Conservation (phyloP, 2,329 filamentous ascomycete species). For the Penicillium corylophilum region DNA sequence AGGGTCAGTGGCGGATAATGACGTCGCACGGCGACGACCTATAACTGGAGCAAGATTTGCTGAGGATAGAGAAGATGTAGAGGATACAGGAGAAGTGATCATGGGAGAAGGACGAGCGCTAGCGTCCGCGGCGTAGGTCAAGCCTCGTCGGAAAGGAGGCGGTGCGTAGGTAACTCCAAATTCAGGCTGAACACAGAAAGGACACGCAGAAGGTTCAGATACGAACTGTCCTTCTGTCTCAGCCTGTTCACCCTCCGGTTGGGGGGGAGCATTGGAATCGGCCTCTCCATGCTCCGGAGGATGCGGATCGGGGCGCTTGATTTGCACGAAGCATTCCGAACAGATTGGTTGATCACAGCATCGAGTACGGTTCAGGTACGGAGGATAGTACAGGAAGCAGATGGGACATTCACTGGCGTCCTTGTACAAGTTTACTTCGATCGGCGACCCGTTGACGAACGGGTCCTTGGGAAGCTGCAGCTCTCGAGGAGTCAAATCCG, state of each 20-base stretch:
- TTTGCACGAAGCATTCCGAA: conserved; percentile 98
- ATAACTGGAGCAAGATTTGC: conserved; percentile 38
- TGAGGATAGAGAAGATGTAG: conserved; percentile 74
- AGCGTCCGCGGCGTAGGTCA: conserved; percentile 64
- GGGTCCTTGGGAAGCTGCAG: conserved; percentile 77
- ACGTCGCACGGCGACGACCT: conserved; percentile 60
- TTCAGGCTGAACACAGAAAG: conserved; percentile 91
- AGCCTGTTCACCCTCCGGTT: conserved; percentile 34
- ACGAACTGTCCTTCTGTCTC: conserved; percentile 65
- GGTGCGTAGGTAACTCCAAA: conserved; percentile 95
- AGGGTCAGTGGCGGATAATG: conserved; percentile 77
- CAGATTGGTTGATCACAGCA: conserved; percentile 97
- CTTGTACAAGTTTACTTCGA: conserved; percentile 93
- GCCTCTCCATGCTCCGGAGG: conserved; percentile 70
- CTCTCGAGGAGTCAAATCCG: conserved; percentile 74
- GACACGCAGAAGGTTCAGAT: conserved; percentile 87
- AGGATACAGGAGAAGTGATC: conserved; percentile 74
- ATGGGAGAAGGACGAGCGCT: conserved; percentile 53
- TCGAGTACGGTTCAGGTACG: conserved; percentile 87
- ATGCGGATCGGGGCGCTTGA: conserved; percentile 90
- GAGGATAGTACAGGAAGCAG: conserved; percentile 93
- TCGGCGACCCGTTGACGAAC: conserved; percentile 87
- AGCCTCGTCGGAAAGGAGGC: conserved; percentile 81
- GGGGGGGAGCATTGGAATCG: conserved; percentile 40
- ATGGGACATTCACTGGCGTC: conserved; percentile 89